These are phyloP conservation scores for Bathelium albidoporum DNA, from an alignment of 495 filamentous ascomycete genomes.

Conservation along the genomic window DNA sequence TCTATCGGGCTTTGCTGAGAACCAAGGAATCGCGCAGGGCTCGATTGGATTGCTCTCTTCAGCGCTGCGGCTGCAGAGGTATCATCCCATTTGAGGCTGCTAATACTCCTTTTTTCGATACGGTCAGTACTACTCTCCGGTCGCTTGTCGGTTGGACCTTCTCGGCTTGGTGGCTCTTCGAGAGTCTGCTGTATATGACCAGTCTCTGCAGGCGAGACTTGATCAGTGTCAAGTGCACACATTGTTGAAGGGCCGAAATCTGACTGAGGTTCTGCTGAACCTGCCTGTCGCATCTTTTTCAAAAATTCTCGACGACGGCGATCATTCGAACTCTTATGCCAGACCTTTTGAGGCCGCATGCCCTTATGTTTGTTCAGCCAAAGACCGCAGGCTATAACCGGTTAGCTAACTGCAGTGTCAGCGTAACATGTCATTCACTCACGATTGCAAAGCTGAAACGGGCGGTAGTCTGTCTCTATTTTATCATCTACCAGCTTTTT, in stretches of 20 bases:
- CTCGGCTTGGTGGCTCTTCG: not conserved
- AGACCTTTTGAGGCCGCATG: conserved; percentile 74
- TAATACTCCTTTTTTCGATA: not conserved
- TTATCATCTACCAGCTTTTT: conserved; percentile 57
- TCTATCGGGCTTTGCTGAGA: conserved; percentile 58
- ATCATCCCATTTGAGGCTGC: conserved; percentile 27
- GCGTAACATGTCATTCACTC: conserved; percentile 29
- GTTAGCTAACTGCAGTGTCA: conserved; percentile 14
- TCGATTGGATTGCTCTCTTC: conserved; percentile 57
- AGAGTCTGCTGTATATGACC: not conserved
- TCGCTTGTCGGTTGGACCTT: not conserved
- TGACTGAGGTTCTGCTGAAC: conserved; percentile 14
- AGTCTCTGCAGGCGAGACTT: conserved; percentile 12
- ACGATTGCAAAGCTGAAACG: conserved; percentile 81
- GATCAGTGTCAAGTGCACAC: conserved; percentile 16
- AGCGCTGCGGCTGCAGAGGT: conserved; percentile 49
- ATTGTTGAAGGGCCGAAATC: conserved; percentile 5
- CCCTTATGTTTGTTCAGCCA: conserved; percentile 81
- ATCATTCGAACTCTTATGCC: conserved; percentile 49
- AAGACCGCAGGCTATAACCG: conserved; percentile 64
- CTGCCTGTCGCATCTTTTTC: conserved; percentile 11
- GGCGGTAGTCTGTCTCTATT: conserved; percentile 51
- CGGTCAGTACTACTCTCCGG: not conserved
- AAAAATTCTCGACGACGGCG: not conserved
- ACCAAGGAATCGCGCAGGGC: conserved; percentile 55